These are phyloP conservation scores for Ehretia macrophylla DNA, from an alignment of 257 asterid species.

Conservation along the genomic window DNA sequence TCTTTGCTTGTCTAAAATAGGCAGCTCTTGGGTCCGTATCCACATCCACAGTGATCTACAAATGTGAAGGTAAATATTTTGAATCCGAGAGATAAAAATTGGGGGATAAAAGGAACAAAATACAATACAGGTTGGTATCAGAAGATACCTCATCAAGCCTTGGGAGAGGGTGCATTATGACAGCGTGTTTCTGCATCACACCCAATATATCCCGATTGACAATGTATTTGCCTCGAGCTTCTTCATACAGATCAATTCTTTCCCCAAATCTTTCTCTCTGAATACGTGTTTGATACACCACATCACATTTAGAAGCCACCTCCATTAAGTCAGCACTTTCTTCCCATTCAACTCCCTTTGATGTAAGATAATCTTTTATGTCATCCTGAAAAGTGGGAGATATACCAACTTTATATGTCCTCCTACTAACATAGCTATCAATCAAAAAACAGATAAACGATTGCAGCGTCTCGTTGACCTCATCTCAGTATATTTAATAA, in stretches of 20 bases:
- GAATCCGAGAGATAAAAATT: too few relatives aligned
- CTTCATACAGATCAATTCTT: slow-evolving; percentile 69
- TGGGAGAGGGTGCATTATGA: slow-evolving; percentile 93
- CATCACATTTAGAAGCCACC: slow-evolving; percentile 90
- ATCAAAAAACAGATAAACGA: neutral
- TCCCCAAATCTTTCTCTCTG: slow-evolving; percentile 84
- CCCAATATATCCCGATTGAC: slow-evolving; percentile 45
- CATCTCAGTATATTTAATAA: neutral
- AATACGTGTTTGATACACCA: slow-evolving; percentile 80
- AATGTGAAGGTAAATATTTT: neutral
- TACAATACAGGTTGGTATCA: neutral
- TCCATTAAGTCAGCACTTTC: slow-evolving; percentile 73
- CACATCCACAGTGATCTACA: slow-evolving; percentile 73
- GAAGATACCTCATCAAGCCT: slow-evolving; percentile 81
- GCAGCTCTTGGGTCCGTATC: slow-evolving; percentile 83
- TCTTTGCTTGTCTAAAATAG: slow-evolving; percentile 82
- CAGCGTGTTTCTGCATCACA: slow-evolving; percentile 88
- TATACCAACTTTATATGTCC: neutral
- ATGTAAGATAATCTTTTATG: slow-evolving; percentile 80
- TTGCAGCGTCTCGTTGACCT: neutral
- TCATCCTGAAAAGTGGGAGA: slow-evolving; percentile 50
- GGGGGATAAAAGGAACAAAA: neutral
- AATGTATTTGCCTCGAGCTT: slow-evolving; percentile 85
- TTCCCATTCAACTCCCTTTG: slow-evolving; percentile 83
- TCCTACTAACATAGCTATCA: neutral